Conservation (phyloP, 139 green algal species). For the Chlamydomonas asymmetrica region DNA sequence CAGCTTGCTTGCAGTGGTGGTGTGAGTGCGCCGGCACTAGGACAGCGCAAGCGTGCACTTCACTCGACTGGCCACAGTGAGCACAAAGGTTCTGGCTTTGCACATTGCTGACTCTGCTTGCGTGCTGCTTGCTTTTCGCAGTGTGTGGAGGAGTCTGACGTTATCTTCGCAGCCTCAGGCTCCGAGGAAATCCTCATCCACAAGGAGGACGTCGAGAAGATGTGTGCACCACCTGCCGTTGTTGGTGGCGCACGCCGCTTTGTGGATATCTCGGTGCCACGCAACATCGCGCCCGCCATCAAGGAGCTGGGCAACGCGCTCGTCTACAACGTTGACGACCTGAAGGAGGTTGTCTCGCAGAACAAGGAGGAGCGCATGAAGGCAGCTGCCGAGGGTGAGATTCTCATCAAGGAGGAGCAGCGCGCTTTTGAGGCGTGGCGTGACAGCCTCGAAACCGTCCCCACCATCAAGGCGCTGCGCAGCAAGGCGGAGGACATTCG, state of each 20-base stretch:
- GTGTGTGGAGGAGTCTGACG: slow-evolving; percentile 75
- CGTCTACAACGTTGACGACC: slow-evolving; percentile 99
- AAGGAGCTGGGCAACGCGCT: slow-evolving; percentile 65
- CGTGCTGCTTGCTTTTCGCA: too few species aligned
- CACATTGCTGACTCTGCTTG: too few species aligned
- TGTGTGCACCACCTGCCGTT: slow-evolving; percentile 54
- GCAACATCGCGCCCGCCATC: slow-evolving; percentile 91
- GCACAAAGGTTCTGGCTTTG: too few species aligned
- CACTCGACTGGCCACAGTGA: too few species aligned
- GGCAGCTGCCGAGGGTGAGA: slow-evolving; percentile 60
- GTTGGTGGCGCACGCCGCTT: slow-evolving; percentile 91
- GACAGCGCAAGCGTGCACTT: too few species aligned
- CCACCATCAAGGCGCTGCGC: slow-evolving; percentile 97
- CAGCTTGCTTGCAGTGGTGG: too few species aligned
- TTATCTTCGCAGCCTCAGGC: slow-evolving; percentile 93
- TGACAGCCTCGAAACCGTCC: slow-evolving; percentile 97
- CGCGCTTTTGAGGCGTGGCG: slow-evolving; percentile 94
- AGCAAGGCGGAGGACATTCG: slow-evolving; percentile 93
- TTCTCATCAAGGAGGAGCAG: slow-evolving; percentile 75
- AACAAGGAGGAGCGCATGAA: slow-evolving; percentile 89
- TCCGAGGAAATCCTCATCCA: slow-evolving; percentile 86
- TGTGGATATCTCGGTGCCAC: slow-evolving; percentile 96
- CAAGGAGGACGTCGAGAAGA: slow-evolving; percentile 65
- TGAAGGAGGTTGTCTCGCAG: slow-evolving; percentile 96
- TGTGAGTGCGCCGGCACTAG: too few species aligned